A percentile compares a stretch with the other conserved stretches of the same genome.
These are phyloP conservation scores for Aspergillus sclerotioniger DNA, from an alignment of 495 filamentous ascomycete genomes.

Conservation along the genomic window DNA sequence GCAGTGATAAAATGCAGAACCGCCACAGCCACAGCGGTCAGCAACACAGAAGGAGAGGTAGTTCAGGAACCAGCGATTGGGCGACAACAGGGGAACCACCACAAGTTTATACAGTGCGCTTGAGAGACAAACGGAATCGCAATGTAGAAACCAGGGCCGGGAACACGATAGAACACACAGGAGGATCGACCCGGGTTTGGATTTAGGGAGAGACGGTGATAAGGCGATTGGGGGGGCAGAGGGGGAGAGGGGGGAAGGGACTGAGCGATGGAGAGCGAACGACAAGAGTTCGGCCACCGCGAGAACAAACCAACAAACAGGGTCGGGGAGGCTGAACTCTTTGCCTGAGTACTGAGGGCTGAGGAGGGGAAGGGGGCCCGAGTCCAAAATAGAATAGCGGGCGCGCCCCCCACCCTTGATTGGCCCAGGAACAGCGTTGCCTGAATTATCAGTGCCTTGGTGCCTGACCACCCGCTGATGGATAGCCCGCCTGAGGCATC, in stretches of 20 bases:
- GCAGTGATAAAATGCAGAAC: conserved; percentile 26
- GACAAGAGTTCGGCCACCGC: neutral
- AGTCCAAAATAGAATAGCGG: neutral
- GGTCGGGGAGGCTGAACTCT: neutral
- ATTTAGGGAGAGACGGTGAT: conserved; percentile 5
- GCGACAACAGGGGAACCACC: conserved; percentile 4
- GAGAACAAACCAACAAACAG: neutral
- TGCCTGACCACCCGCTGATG: neutral
- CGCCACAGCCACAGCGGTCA: conserved; percentile 33
- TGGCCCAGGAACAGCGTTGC: conserved; percentile 19
- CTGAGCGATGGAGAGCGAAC: neutral
- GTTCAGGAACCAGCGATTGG: neutral
- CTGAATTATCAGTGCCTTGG: conserved; percentile 11
- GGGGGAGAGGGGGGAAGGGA: neutral
- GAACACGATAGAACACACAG: conserved; percentile 2
- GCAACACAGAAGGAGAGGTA: conserved; percentile 13
- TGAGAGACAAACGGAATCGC: conserved; percentile 3
- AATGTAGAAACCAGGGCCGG: neutral
- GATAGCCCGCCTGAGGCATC: conserved; percentile 9
- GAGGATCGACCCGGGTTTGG: conserved; percentile 13
- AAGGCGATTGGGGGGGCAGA: neutral
- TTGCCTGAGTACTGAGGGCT: conserved; percentile 3
- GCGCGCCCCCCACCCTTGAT: conserved; percentile 12
- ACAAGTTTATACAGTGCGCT: conserved; percentile 7
- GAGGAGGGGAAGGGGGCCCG: conserved; percentile 8